Conservation (phyloP, 345 rosid genomes). For the Melaleuca quinquenervia region DNA sequence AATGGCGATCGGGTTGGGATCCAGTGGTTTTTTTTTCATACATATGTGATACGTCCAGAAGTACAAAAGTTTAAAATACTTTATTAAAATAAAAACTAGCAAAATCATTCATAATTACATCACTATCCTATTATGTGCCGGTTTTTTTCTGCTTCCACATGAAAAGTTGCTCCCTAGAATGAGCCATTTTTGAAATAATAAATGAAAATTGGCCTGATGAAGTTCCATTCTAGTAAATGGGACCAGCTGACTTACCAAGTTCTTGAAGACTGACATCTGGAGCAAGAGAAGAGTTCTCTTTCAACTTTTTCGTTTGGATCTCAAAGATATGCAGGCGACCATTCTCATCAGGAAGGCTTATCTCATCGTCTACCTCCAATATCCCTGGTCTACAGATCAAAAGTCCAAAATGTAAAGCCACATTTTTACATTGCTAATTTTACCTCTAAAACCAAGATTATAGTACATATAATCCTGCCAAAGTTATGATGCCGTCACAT, state of each 20-base stretch:
- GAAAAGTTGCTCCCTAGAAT: neutral
- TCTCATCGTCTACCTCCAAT: slow-evolving; percentile 96
- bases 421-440: neutral
- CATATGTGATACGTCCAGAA: neutral
- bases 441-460: neutral
- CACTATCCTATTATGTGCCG: neutral
- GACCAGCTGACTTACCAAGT: slow-evolving; percentile 63
- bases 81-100: neutral
- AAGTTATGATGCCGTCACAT: neutral
- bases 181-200: neutral
- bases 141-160: neutral
- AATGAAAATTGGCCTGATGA: neutral
- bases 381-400: slow-evolving; percentile 75
- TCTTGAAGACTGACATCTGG: slow-evolving; percentile 78
- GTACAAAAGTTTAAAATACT: neutral
- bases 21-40: neutral
- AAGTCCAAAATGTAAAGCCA: neutral
- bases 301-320: slow-evolving; percentile 95
- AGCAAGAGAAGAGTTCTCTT: slow-evolving; percentile 89
- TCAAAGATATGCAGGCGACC: slow-evolving; percentile 93
- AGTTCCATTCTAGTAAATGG: no score
- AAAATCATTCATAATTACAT: neutral
- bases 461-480: neutral
- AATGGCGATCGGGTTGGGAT: neutral
- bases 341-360: slow-evolving; percentile 96